Base-by-base conservation (phyloP, 495 filamentous ascomycete genomes). In the Lindgomyces ingoldianus region DNA sequence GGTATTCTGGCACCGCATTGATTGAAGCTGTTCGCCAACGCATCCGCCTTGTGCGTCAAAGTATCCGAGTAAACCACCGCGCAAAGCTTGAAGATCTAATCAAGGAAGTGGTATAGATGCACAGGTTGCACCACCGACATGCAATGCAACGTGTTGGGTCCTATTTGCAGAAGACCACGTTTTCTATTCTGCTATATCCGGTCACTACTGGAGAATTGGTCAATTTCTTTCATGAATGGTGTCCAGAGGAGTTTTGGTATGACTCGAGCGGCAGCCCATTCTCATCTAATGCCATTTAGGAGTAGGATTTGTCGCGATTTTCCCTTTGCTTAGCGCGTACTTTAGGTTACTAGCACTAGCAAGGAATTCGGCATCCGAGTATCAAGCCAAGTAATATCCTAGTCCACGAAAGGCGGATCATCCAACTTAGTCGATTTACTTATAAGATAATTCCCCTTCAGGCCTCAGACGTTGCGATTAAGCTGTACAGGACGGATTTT, bases 321-420 rank as follows among this genome's bases (percentile, higher is more conserved):
- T 64, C 64, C 22, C 1, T 1, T 0, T 68, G 65, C 33, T 44
- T 68, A 14, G 1, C 41, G 27, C 1, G 41, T n/a, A 45, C 60
- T 3, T 24, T 68, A 4, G 1, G 45, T 1, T 68, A 47, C 24
- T 25, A 64, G 14, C 65, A 68, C 27, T 1, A 14, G 4, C 44
- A 46, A 16, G 41, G 26, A n/a, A 42, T 51, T 11, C 62, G 56
- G 22, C 65, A 68, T 27, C 64, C 58, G 65, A 60, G 64, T 36
- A 64, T 68, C 41, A 68, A 68, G 46, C 65, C 65, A 9, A 54
- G 41, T 21, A 68, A 68, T 36, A 54, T 68, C 25, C 60, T 68
- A 0, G 59, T 68, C 30, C 53, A 33, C 33, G 16, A 22, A 10
- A 24, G 19, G 25, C 11, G 25, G 9, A 22, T 8, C 10, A 24